A percentile compares a stretch with the other conserved stretches of the same genome.
phyloP scores from a whole-genome alignment of 75 land plant species.

The Gnetum montanum region DNA sequence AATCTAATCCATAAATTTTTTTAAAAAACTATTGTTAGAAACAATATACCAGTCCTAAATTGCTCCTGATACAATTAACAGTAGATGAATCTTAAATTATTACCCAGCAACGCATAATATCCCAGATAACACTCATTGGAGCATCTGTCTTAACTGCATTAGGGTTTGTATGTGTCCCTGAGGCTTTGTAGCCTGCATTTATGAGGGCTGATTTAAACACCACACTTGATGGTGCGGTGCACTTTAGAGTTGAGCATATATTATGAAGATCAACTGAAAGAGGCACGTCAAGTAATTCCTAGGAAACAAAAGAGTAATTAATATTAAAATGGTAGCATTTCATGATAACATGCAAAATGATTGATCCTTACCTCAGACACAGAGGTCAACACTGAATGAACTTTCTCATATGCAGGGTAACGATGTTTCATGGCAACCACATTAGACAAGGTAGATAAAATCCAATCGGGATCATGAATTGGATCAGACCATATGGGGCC shows the following conservation, averaged over 20 bases:
- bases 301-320: slow-evolving; percentile 15
- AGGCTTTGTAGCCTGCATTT: slow-evolving; percentile 95
- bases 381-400: slow-evolving; percentile 78
- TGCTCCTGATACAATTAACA: slow-evolving; percentile 1
- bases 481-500: slow-evolving; percentile 99
- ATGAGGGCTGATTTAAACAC: slow-evolving; percentile 90
- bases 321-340: neutral
- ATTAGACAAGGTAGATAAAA: slow-evolving; percentile 48
- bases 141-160: slow-evolving; percentile 92
- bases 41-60: too few relatives aligned
- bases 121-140: slow-evolving; percentile 95
- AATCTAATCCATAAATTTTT: too few relatives aligned
- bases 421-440: slow-evolving; percentile 49
- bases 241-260: slow-evolving; percentile 84
- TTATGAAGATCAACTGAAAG: slow-evolving; percentile 81
- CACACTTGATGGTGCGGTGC: slow-evolving; percentile 88
- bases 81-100: neutral
- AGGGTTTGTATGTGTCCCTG: slow-evolving; percentile 89
- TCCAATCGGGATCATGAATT: slow-evolving; percentile 95
- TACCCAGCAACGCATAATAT: slow-evolving; percentile 99
- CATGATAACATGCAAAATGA: slow-evolving; percentile 2
- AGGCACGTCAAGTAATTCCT: slow-evolving; percentile 92
- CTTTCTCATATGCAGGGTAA: slow-evolving; percentile 82
- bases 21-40: too few relatives aligned
- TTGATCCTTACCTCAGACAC: slow-evolving; percentile 78